Conservation (phyloP, 176 grass and related monocot genomes). For the Phoenix roebelenii region DNA sequence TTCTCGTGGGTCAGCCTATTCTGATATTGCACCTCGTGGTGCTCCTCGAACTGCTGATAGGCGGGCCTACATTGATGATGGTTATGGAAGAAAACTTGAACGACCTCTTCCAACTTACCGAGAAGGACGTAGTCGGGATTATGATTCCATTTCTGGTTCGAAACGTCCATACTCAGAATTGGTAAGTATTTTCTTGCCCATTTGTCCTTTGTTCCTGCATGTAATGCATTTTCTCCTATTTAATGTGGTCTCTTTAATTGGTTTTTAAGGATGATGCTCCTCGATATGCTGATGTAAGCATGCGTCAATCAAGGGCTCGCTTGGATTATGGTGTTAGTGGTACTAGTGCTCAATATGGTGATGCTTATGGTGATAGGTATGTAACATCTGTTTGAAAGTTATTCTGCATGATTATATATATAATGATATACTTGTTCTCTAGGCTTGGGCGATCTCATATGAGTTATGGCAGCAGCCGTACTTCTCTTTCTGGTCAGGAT, state of each 20-base stretch:
- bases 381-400: not conserved
- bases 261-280: constrained; percentile 50
- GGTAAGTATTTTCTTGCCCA: constrained; percentile 23
- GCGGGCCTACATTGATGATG: constrained; percentile 52
- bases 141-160: constrained; percentile 60
- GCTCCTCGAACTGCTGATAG: constrained; percentile 48
- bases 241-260: not conserved
- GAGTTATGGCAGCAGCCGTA: constrained; percentile 43
- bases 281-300: constrained; percentile 55
- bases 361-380: constrained; percentile 63
- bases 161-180: constrained; percentile 69
- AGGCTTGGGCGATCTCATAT: constrained; percentile 61
- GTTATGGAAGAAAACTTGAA: constrained; percentile 50
- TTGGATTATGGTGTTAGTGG: constrained; percentile 53
- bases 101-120: constrained; percentile 44
- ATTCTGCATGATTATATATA: too few species aligned
- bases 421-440: not conserved
- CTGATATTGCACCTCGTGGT: constrained; percentile 42
- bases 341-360: constrained; percentile 53
- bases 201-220: constrained; percentile 3
- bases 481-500: constrained; percentile 52
- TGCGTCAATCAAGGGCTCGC: constrained; percentile 49
- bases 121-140: constrained; percentile 52
- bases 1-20: constrained; percentile 46
- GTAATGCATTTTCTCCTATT: constrained; percentile 12